Base-by-base conservation (phyloP, 2,329 filamentous ascomycete species). In the Stagonosporopsis chrysanthemi region DNA sequence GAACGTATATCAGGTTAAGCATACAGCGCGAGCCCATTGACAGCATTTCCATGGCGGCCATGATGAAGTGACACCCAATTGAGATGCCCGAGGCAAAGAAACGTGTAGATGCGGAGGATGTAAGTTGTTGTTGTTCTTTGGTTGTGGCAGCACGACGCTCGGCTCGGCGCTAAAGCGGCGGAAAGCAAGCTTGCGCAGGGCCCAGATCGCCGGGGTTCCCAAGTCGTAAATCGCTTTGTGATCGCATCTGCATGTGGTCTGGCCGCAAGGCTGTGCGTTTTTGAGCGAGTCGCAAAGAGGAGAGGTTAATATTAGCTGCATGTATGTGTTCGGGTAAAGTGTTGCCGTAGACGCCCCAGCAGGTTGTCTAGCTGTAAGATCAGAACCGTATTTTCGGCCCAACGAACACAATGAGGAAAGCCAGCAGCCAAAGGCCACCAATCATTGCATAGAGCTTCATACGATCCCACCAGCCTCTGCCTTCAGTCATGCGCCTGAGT, bases 371-470 rank as follows among this genome's bases (percentile, higher is more conserved):
- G 26, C 33, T 23, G 43, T 70, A 46, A 29, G 28, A n/a, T 60
- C 49, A 97, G 71, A 97, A 95, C 69, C 94, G 84, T 73, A 97
- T 77, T 81, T 97, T 98, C 0, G 94, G 94, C 72, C 92, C 80
- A 47, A 94, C 83, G 80, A 94, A 94, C 12, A 97, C 93, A 63
- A 97, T 77, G 73, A 96, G 67, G 33, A 97, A 80, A 17, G 92
- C 84, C 24, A 86, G 78, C n/a, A 96, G 68, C 88, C 92, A 94
- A 61, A 97, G 76, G 28, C 86, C 91, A 68, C 88, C 90, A 45
- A 97, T 92, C 83, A 91, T 90, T 36, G 82, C 89, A 80, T 95
- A 97, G 59, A 97, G 81, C 78, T 94, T 82, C 81, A 96, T 85
- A 49, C 93, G 81, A 6, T 90, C 92, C 86, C 85, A 92, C 90